Evolutionary conservation across 805 yeast species (phyloP).

Genomic region (Metschnikowia chrysomelidarum): DNA sequence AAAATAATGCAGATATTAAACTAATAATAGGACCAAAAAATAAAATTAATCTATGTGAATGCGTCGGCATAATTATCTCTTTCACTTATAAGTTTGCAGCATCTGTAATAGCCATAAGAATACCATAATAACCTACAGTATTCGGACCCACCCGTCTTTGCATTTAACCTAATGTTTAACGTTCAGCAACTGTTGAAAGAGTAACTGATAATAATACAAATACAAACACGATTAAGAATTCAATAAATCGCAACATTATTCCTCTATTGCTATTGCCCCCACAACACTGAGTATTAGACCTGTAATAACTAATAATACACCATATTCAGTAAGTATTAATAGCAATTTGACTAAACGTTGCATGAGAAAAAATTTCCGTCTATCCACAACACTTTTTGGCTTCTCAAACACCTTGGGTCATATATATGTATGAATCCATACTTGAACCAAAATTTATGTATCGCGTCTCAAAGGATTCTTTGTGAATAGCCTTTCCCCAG

Average conservation of each 20-base stretch:
- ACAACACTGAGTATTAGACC: slow-evolving; percentile 2
- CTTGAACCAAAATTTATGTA: no score
- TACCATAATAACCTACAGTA: slow-evolving; percentile 2
- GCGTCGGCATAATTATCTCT: slow-evolving; percentile 1
- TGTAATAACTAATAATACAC: slow-evolving; percentile 5
- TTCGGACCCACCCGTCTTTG: slow-evolving; percentile 1
- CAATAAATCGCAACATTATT: slow-evolving; percentile 5
- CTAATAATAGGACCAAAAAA: slow-evolving; percentile 3
- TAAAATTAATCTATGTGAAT: slow-evolving; percentile 1
- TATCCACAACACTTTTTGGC: no score
- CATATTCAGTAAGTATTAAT: slow-evolving; percentile 5
- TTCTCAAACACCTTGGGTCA: no score
- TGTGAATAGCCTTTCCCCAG: no score
- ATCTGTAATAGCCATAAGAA: slow-evolving; percentile 2
- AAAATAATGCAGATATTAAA: slow-evolving; percentile 2
- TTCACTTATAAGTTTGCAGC: slow-evolving; percentile 1
- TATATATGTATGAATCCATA: no score
- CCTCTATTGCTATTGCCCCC: slow-evolving; percentile 1
- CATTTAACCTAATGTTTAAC: slow-evolving; percentile 1
- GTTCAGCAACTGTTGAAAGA: slow-evolving; percentile 1
- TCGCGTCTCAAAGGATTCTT: no score
- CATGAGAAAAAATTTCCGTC: no score
- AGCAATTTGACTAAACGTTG: no score
- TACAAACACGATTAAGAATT: slow-evolving; percentile 1
- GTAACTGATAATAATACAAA: slow-evolving; percentile 4